These are phyloP conservation scores for Chrysanthemum seticuspe DNA, from an alignment of 129 eudicot genomes.

Conservation along the genomic window DNA sequence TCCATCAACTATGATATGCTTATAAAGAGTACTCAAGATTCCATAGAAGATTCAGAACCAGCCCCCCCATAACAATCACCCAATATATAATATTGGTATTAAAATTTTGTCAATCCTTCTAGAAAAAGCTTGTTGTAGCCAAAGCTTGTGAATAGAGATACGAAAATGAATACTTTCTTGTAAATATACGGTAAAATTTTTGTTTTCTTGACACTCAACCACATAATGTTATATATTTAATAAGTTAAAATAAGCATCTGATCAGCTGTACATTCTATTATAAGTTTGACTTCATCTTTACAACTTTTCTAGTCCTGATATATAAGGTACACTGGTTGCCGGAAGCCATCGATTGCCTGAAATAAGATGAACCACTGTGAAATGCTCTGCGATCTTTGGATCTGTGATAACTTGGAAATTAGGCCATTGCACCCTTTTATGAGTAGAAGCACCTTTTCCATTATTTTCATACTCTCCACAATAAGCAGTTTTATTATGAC, in stretches of 20 bases:
- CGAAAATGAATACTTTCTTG: slow-evolving; percentile 8
- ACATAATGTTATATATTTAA: slow-evolving; percentile 5
- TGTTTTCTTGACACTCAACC: not conserved
- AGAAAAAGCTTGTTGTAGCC: too few relatives aligned
- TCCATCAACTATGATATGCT: slow-evolving; percentile 80
- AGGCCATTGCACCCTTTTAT: slow-evolving; percentile 42
- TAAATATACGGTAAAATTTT: slow-evolving; percentile 15
- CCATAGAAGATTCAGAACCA: slow-evolving; percentile 44
- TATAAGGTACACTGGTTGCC: slow-evolving; percentile 41
- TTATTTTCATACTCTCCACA: slow-evolving; percentile 41
- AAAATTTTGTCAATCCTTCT: too few relatives aligned
- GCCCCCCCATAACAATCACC: slow-evolving; percentile 25
- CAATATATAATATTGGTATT: not conserved
- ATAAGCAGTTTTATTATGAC: slow-evolving; percentile 23
- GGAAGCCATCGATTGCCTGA: slow-evolving; percentile 47
- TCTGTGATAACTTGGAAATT: slow-evolving; percentile 28
- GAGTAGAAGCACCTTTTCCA: slow-evolving; percentile 47
- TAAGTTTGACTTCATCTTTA: not conserved
- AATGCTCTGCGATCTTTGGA: slow-evolving; percentile 15
- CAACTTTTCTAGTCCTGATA: slow-evolving; percentile 12
- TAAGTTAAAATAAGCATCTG: not conserved
- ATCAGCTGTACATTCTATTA: slow-evolving; percentile 5
- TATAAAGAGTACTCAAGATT: slow-evolving; percentile 54
- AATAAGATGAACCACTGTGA: slow-evolving; percentile 27
- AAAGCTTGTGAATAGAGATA: not conserved